Base-by-base conservation (phyloP, 2,329 filamentous ascomycete species). In the Tolypocladium guangdongense region DNA sequence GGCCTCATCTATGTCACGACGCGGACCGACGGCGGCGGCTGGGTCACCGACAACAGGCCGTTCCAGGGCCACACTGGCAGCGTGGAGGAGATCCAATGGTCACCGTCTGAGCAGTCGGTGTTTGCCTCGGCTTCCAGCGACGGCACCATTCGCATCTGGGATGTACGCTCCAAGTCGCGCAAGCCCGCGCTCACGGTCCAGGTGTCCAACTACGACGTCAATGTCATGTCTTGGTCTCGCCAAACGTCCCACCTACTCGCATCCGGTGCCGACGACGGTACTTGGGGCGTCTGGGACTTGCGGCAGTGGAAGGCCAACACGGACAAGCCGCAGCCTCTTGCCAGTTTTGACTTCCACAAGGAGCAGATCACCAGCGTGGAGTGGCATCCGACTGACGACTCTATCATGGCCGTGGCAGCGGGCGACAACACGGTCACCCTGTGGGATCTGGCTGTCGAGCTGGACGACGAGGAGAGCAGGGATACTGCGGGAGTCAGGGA, bases 301-400 rank as follows among this genome's bases (percentile, higher is more conserved):
- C 82, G 93, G 52, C 87, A 95, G 70, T 97, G 92, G 92, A 96
- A 96, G 74, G 69, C 68, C 54, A 67, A 74, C 35, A 73, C 73
- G 7, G 72, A 78, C 61, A 80, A 77, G 73, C 86, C 87, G 7
- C 84, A 84, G 49, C 88, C 93, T 1, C 88, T 97, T n/a, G 93
- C 93, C 4, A 87, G 86, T 62, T 99, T 97, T 73, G 80, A 84
- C 64, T 97, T 96, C 77, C 91, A 99, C 78, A 92, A 90, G 71
- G 90, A 96, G 71, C 93, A 96, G 62, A 90, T 99, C 63, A 99
- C 93, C 7, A 90, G 87, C 61, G 81, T 99, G 39, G 91, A 97
- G 74, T 99, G 93, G 92, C 92, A 97, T 70, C 92, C 93, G 2
- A 92, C 89, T 1, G 93, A 99, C 65, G 92, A 99, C 76, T 95